These are phyloP conservation scores for Xylariaceae sp. DNA, from an alignment of 2,329 filamentous ascomycete genomes.

Conservation along the genomic window DNA sequence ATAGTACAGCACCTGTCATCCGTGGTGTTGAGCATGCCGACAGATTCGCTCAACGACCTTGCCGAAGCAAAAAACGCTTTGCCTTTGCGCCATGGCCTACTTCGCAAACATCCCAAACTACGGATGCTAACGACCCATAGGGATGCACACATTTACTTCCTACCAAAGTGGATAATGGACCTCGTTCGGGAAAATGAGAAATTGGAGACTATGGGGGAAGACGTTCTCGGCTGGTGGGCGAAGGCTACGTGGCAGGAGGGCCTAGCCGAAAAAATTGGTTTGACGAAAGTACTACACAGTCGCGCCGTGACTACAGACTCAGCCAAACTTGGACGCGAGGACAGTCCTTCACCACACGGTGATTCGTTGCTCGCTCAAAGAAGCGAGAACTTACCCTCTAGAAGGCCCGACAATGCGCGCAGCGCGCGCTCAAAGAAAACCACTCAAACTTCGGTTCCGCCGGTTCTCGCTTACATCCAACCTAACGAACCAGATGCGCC, in stretches of 20 bases:
- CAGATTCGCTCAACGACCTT: constrained; percentile 80
- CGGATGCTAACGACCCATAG: constrained; percentile 78
- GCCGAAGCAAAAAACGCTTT: constrained; percentile 68
- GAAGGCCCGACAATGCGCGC: constrained; percentile 22
- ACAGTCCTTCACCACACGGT: constrained; percentile 13
- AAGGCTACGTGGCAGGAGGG: constrained; percentile 88
- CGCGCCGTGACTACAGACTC: constrained; percentile 37
- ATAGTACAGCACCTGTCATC: constrained; percentile 66
- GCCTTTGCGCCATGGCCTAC: constrained; percentile 68
- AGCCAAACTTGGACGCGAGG: constrained; percentile 28
- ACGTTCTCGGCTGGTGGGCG: constrained; percentile 91
- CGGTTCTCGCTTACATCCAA: constrained; percentile 78
- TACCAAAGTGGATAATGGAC: constrained; percentile 85
- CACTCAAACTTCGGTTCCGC: constrained; percentile 47
- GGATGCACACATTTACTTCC: constrained; percentile 91
- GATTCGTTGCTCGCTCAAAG: constrained; percentile 20
- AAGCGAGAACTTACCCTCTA: constrained; percentile 19
- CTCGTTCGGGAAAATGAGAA: constrained; percentile 73
- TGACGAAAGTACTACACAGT: constrained; percentile 58
- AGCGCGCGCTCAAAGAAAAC: constrained; percentile 24
- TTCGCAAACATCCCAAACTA: constrained; percentile 68
- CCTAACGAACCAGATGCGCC: constrained; percentile 50
- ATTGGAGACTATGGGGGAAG: constrained; percentile 84
- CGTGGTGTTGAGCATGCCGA: constrained; percentile 79
- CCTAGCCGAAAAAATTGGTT: constrained; percentile 68